A percentile compares a stretch with the other conserved stretches of the same genome.
These are phyloP conservation scores for Neurospora sp. DNA, from an alignment of 495 filamentous ascomycete genomes.

Conservation along the genomic window DNA sequence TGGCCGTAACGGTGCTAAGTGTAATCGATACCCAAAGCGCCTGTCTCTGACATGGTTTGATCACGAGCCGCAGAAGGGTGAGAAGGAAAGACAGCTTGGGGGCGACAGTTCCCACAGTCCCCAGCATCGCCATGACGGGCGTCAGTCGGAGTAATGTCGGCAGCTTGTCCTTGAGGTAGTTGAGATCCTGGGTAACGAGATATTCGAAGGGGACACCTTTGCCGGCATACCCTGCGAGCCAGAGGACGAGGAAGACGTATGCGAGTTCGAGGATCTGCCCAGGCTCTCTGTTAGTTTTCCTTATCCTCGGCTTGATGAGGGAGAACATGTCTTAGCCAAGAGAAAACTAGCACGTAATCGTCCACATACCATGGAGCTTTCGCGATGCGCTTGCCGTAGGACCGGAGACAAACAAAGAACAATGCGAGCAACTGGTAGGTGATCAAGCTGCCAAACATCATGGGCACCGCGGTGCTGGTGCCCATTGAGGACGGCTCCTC, in stretches of 20 bases:
- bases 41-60: neutral
- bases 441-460: too few relatives aligned
- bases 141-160: neutral
- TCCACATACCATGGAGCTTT: too few relatives aligned
- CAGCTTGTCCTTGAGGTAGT: neutral
- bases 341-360: too few relatives aligned
- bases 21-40: neutral
- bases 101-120: neutral
- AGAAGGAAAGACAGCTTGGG: neutral
- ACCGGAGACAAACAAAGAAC: too few relatives aligned
- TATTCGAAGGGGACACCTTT: neutral
- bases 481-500: too few relatives aligned
- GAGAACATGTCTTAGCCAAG: neutral
- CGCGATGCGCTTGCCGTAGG: too few relatives aligned
- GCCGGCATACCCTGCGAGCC: neutral
- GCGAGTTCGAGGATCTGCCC: neutral
- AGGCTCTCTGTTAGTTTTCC: neutral
- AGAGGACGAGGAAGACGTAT: neutral
- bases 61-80: neutral
- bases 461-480: too few relatives aligned
- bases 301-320: too few relatives aligned
- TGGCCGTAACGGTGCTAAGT: neutral
- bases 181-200: neutral
- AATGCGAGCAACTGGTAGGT: too few relatives aligned
- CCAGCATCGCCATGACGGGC: neutral